These are phyloP conservation scores for Fusarium sp. DNA, from an alignment of 2,329 filamentous ascomycete species.

Conservation along the genomic window DNA sequence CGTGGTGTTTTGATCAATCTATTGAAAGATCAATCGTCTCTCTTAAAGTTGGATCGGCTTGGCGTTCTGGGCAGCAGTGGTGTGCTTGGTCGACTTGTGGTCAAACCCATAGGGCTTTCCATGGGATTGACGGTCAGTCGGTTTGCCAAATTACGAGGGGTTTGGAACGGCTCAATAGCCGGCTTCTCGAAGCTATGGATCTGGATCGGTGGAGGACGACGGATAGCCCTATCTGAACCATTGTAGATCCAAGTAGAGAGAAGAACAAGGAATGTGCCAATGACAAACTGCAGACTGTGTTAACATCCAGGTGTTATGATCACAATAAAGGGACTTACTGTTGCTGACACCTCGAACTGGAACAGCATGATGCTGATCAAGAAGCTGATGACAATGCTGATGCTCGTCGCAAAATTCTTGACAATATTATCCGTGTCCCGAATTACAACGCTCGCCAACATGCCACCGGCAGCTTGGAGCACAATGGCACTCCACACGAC, in stretches of 20 bases:
- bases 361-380: conserved; percentile 89
- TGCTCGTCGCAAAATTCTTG: conserved; percentile 93
- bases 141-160: conserved; percentile 51
- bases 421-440: conserved; percentile 75
- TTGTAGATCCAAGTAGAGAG: conserved; percentile 89
- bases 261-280: conserved; percentile 83
- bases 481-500: conserved; percentile 88
- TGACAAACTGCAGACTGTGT: conserved; percentile 71
- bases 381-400: conserved; percentile 90
- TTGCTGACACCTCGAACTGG: conserved; percentile 77
- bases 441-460: conserved; percentile 69
- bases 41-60: conserved; percentile 54
- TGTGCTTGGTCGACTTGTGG: conserved; percentile 61
- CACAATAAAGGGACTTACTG: conserved; percentile 65
- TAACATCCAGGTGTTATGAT: not conserved
- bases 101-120: conserved; percentile 55
- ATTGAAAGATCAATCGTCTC: conserved; percentile 50
- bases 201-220: conserved; percentile 72
- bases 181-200: conserved; percentile 84
- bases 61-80: conserved; percentile 57
- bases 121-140: conserved; percentile 56
- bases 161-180: conserved; percentile 63
- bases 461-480: conserved; percentile 85
- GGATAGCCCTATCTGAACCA: conserved; percentile 66
- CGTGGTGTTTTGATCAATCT: not conserved